Evolutionary conservation across 495 filamentous ascomycete genomes (phyloP), one percentile per base, ranked within the genome.

Genomic region (Penicillium egyptiacum): DNA sequence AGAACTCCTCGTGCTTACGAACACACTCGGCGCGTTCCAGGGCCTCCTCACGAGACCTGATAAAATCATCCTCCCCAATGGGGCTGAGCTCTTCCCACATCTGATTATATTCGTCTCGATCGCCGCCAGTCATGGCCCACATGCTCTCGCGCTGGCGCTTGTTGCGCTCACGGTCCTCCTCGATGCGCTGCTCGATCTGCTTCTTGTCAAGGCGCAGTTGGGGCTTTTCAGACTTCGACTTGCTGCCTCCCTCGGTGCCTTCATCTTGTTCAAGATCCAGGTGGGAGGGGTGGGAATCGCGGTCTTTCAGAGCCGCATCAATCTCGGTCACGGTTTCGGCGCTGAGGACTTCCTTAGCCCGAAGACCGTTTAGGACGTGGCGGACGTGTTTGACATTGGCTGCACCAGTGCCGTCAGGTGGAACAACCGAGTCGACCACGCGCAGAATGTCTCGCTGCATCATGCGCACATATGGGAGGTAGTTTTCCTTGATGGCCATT

Each of bases 131-230:
- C 3, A 96, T 84, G 2, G 89, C 87, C 94, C 95, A 98, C 67
- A 93, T 92, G 61, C 82, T 88, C 69, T 98, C 94, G 16, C 94
- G 71, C 57, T 89, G 75, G 37, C 94, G 76, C 77, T 98, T 98
- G 72, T 98, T 96, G 40, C 94, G 80, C 70, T 98, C 95, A 8
- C 94, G 79, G 72, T 98, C 94, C 68, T 98, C 94, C 60, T 98
- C 95, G 59, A 98, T 97, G 49, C 94, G 74, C 76, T 97, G 92
- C 73, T 97, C 91, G 35, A 96, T 89, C 76, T 93, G 86, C 53
- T 86, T 82, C 69, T 91, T 93, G 65, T 97, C 91, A 12, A 92
- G 76, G 53, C 83, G 81, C 63, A 40, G 71, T 71, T 53, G 71
- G 72, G 3, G 65, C 57, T 58, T 71, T 11, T 68, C 73, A 4